Evolutionary conservation across 1,139 yeast species (phyloP).

Genomic region (Kodamaea alishanica): DNA sequence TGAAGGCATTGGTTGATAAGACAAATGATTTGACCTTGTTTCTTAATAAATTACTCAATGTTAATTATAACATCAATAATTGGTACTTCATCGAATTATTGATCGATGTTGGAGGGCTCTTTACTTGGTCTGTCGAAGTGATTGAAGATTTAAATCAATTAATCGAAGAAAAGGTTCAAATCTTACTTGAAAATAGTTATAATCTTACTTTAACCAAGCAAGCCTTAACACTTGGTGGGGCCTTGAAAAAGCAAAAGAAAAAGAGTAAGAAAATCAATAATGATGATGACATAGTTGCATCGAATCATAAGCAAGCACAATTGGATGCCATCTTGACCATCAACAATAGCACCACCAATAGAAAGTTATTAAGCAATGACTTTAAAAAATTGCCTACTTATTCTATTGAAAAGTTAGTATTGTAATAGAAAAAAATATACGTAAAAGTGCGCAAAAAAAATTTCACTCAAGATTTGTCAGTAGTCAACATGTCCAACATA

Average conservation of each 20-base stretch:
- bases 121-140: constrained; percentile 54
- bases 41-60: constrained; percentile 26
- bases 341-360: constrained; percentile 27
- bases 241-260: constrained; percentile 19
- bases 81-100: constrained; percentile 60
- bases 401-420: constrained; percentile 48
- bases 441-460: background rate
- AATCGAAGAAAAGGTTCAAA: constrained; percentile 47
- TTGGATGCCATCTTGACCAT: constrained; percentile 41
- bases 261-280: constrained; percentile 19
- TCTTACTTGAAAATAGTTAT: constrained; percentile 49
- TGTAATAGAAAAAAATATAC: constrained; percentile 19
- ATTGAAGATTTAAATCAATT: constrained; percentile 42
- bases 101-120: constrained; percentile 70
- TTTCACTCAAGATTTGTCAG: background rate
- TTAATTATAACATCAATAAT: constrained; percentile 38
- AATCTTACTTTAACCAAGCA: constrained; percentile 56
- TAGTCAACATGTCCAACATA: constrained; percentile 3
- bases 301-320: constrained; percentile 25
- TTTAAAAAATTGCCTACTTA: constrained; percentile 46
- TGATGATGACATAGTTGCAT: constrained; percentile 20
- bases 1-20: constrained; percentile 21
- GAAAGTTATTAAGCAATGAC: constrained; percentile 24
- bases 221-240: constrained; percentile 30
- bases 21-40: constrained; percentile 41